Conservation (phyloP, 768 basidiomycete species). For the Russula sp. region DNA sequence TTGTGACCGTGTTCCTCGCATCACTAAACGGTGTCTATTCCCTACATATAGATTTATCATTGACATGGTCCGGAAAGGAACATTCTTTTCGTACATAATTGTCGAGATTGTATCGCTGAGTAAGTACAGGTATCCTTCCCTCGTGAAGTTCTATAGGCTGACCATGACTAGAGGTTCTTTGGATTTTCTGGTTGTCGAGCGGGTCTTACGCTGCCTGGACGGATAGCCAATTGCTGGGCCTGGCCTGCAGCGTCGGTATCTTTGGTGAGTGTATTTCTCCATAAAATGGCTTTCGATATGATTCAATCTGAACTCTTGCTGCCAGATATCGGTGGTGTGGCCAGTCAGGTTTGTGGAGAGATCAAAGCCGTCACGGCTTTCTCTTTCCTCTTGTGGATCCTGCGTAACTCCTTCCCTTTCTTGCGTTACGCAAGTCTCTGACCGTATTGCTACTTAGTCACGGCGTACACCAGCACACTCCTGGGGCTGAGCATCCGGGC, state of each 20-base stretch:
- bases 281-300: not conserved
- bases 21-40: not conserved
- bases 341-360: constrained; percentile 28
- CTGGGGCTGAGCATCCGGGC: constrained; percentile 28
- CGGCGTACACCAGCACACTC: constrained; percentile 30
- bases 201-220: constrained; percentile 29
- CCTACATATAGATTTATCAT: constrained; percentile 31
- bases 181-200: constrained; percentile 37
- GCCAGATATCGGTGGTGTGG: not conserved
- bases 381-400: constrained; percentile 34
- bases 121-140: constrained; percentile 24
- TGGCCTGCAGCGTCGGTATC: constrained; percentile 20
- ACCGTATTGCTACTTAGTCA: constrained; percentile 28
- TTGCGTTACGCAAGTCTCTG: not conserved
- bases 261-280: not conserved
- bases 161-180: constrained; percentile 29
- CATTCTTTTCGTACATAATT: constrained; percentile 36
- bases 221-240: not conserved
- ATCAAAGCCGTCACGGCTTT: constrained; percentile 33
- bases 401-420: constrained; percentile 26
- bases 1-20: not conserved
- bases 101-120: constrained; percentile 36
- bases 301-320: not conserved
- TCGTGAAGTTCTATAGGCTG: not conserved
- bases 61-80: constrained; percentile 33